Conservation (phyloP, 768 basidiomycete genomes). For the Asterophora lycoperdoides region DNA sequence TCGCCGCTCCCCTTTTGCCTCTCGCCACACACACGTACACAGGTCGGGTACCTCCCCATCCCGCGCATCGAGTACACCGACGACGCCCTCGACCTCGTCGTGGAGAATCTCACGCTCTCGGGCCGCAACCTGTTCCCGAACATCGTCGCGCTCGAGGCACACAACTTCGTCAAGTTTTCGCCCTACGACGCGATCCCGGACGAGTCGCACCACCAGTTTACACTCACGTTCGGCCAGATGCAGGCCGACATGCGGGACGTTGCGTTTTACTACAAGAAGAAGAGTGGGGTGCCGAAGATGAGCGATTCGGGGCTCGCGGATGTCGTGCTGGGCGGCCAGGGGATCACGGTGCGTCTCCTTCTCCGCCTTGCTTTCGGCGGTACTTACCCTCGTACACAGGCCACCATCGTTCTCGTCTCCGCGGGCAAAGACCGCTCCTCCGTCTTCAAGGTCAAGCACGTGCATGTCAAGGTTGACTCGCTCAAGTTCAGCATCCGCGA, state of each 20-base stretch:
- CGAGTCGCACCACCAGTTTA: slow-evolving; percentile 66
- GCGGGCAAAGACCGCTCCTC: slow-evolving; percentile 61
- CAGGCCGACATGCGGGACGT: slow-evolving; percentile 95
- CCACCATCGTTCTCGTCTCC: slow-evolving; percentile 56
- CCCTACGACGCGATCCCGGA: slow-evolving; percentile 64
- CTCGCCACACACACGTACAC: background rate
- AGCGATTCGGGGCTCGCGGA: slow-evolving; percentile 83
- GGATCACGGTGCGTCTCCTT: slow-evolving; percentile 54
- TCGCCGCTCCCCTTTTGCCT: background rate
- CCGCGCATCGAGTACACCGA: slow-evolving; percentile 94
- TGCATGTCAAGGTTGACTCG: slow-evolving; percentile 77
- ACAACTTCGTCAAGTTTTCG: slow-evolving; percentile 82
- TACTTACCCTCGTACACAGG: slow-evolving; percentile 23
- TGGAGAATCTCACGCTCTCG: slow-evolving; percentile 89
- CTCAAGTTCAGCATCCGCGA: slow-evolving; percentile 91
- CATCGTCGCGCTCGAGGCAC: slow-evolving; percentile 63
- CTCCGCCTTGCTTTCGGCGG: background rate
- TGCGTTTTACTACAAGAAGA: slow-evolving; percentile 86
- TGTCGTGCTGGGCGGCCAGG: slow-evolving; percentile 78
- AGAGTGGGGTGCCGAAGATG: slow-evolving; percentile 77
- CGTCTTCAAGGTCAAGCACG: slow-evolving; percentile 68
- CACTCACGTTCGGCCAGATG: slow-evolving; percentile 74
- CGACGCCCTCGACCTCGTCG: slow-evolving; percentile 78
- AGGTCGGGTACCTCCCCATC: slow-evolving; percentile 83
- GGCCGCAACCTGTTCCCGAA: slow-evolving; percentile 90